These are phyloP conservation scores for Spergularia marina DNA, from an alignment of 148 eudicot genomes.

Conservation along the genomic window DNA sequence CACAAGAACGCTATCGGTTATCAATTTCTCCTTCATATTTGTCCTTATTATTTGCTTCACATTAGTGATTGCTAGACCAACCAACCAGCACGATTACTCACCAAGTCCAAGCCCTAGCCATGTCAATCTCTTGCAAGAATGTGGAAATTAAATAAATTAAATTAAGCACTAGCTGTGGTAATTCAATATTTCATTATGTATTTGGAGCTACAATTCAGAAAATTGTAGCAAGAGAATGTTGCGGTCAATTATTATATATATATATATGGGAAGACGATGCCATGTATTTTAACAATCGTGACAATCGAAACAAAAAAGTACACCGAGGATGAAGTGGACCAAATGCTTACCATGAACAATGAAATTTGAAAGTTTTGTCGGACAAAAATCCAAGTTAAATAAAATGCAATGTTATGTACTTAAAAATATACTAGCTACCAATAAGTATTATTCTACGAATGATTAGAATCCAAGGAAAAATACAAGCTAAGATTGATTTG, in stretches of 20 bases:
- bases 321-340: neutral
- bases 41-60: neutral
- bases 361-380: neutral
- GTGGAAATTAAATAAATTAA: too few relatives aligned
- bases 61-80: neutral
- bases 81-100: neutral
- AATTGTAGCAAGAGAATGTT: neutral
- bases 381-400: neutral
- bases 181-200: neutral
- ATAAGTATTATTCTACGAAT: too few relatives aligned
- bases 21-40: neutral
- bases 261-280: constrained; percentile 1
- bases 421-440: too few relatives aligned
- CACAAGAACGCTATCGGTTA: too few relatives aligned
- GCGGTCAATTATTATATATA: neutral
- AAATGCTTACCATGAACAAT: neutral
- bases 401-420: too few relatives aligned
- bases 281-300: neutral
- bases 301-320: neutral
- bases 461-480: too few relatives aligned
- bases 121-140: neutral
- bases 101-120: neutral
- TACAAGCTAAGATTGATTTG: too few relatives aligned
- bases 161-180: neutral
- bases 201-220: neutral